Evolutionary conservation across 768 basidiomycete genomes (phyloP), one percentile per base, ranked within the genome.

Genomic region (Boletus vermiculosoides): DNA sequence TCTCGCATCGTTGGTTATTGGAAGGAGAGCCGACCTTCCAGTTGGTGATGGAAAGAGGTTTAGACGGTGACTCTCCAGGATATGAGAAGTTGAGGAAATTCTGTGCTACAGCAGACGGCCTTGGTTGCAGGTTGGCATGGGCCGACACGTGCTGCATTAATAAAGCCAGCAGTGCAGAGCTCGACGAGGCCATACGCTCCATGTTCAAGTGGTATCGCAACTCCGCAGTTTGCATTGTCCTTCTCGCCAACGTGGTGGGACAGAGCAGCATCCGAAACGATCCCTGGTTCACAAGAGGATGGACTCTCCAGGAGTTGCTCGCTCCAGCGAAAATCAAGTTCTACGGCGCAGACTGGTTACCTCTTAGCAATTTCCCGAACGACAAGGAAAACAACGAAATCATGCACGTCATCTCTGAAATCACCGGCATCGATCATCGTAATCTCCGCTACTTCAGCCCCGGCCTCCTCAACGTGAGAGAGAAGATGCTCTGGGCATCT

Each of bases 181-280:
- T 71, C 12, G 66, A 67, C 23, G 70, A 70, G 49, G 63, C 69
- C 30, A 67, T 70, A n/a, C 66, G 65, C 13, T 59, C 69, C 37
- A 69, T 70, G 69, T 63, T 63, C 53, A 58, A 50, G 30, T 63
- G 62, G 62, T 63, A 70, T 18, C 59, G 67, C 39, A 58, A 62
- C 30, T 55, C 69, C 9, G 34, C 64, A 3, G 49, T 70, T 30
- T 70, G 69, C 50, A 30, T 67, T 31, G 61, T 63, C 11, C 60
- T 48, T 25, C 61, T 70, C 9, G 59, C 58, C 44, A 36, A 33
- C 23, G 42, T 15, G 13, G 41, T 42, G 45, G 20, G 15, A 28
- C 44, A 22, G 31, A 4, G 12, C 39, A 5, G 2, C 9, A 45
- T 69, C 49, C 44, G 18, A 13, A 10, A 33, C 10, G 67, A 69